These are phyloP conservation scores for Tulasnella sp. DNA, from an alignment of 768 basidiomycete species.

Conservation along the genomic window DNA sequence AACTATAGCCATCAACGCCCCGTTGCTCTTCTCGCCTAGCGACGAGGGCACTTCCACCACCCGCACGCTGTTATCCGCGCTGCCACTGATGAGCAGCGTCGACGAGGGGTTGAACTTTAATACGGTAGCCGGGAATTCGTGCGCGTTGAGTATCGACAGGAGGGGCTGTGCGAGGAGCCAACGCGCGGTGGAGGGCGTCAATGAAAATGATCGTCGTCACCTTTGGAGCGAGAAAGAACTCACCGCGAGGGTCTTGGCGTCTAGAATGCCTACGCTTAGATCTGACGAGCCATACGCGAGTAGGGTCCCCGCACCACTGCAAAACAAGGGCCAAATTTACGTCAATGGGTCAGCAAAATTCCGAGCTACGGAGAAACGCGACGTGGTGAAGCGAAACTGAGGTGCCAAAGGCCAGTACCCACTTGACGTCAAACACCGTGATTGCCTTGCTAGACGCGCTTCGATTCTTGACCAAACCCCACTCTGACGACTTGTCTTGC, in stretches of 20 bases:
- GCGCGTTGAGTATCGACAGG: conserved; percentile 85
- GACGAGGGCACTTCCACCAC: conserved; percentile 70
- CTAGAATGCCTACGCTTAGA: conserved; percentile 79
- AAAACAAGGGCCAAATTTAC: conserved; percentile 19
- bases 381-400: background rate
- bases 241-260: conserved; percentile 77
- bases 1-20: conserved; percentile 42
- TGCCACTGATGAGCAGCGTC: conserved; percentile 81
- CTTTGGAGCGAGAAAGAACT: conserved; percentile 41
- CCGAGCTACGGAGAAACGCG: background rate
- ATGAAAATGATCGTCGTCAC: background rate
- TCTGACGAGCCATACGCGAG: conserved; percentile 89
- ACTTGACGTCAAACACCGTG: conserved; percentile 91
- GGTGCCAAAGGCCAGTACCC: conserved; percentile 37
- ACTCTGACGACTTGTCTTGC: conserved; percentile 47
- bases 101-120: conserved; percentile 85
- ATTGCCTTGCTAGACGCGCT: conserved; percentile 79
- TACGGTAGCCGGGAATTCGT: conserved; percentile 91
- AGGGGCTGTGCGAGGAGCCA: conserved; percentile 62
- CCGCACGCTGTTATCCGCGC: conserved; percentile 86
- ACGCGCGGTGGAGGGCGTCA: conserved; percentile 1
- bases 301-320: conserved; percentile 76
- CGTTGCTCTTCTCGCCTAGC: conserved; percentile 23
- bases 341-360: conserved; percentile 3
- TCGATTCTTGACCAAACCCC: conserved; percentile 66